Evolutionary conservation across 2,329 filamentous ascomycete genomes (phyloP), one percentile per base, ranked within the genome.

Genomic region (Triangularia setosa): DNA sequence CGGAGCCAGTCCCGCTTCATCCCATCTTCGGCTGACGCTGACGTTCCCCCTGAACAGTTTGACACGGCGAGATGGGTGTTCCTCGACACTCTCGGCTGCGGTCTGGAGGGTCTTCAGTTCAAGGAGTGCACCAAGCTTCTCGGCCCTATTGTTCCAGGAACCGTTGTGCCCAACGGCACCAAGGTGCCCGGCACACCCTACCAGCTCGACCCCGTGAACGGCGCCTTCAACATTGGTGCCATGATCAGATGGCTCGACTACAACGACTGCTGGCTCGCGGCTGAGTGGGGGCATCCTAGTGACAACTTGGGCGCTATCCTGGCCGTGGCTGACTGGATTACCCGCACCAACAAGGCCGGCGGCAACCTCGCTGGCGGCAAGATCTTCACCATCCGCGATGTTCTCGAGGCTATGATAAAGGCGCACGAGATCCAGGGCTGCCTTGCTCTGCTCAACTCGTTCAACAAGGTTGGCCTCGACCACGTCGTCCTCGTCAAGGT

Each of bases 161-260:
- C 95, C 61, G 80, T 89, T 55, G 94, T 98, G 62, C 94, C 95
- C 75, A 93, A 97, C 75, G 95, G 95, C 70, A 90, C 92, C 73
- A 92, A 89, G 76, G 92, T 99, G 54, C 92, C 91, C 48, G 95
- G 95, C 69, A 98, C 95, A 30, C 87, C 90, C 71, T 98, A 94
- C 82, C 90, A 96, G 80, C 88, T 99, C 72, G 95, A 98, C 77
- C 95, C 95, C 44, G 88, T 98, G 76, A 94, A 94, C 73, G 95
- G 90, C 68, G 95, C 95, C 69, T 98, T 99, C 87, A 98, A 98
- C 85, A 98, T 99, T 73, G 95, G 95, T 73, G 91, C 95, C 74
- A 96, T 97, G 90, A 97, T 99, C 81, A 87, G 95, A 76, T 99
- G 95, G 95, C 87, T 99, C 74, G 95, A 99, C 83, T 99, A 98